Evolutionary conservation across 2,329 filamentous ascomycete genomes (phyloP).

Genomic region (Pseudogymnoascus sp.): DNA sequence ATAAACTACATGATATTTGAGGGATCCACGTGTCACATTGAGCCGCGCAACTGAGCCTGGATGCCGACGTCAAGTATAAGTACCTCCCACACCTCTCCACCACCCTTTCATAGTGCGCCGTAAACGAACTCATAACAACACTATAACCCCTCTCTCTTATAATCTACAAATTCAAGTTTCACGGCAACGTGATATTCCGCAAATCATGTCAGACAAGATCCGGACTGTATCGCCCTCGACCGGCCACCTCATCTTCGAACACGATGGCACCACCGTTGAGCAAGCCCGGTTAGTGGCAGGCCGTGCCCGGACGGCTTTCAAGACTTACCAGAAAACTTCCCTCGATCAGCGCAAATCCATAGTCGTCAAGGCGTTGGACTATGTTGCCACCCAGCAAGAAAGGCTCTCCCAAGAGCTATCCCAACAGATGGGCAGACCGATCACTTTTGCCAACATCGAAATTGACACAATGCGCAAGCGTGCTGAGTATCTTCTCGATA

Average conservation of each 20-base stretch:
- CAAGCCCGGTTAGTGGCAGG: slow-evolving; percentile 68
- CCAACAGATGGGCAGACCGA: slow-evolving; percentile 46
- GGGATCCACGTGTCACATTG: neutral
- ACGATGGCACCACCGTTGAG: slow-evolving; percentile 63
- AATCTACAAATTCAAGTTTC: neutral
- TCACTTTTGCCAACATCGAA: slow-evolving; percentile 20
- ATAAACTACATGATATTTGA: neutral
- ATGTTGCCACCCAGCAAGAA: slow-evolving; percentile 27
- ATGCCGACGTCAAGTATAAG: neutral
- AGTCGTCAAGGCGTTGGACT: slow-evolving; percentile 27
- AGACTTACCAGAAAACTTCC: slow-evolving; percentile 39
- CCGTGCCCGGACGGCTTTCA: slow-evolving; percentile 42
- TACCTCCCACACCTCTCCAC: neutral
- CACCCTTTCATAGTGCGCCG: neutral
- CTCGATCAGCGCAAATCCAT: slow-evolving; percentile 37
- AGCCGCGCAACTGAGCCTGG: neutral
- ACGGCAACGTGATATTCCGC: neutral
- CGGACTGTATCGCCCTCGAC: slow-evolving; percentile 82
- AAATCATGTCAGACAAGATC: neutral
- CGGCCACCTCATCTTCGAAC: slow-evolving; percentile 73
- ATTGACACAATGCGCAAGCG: slow-evolving; percentile 43
- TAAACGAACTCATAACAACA: neutral
- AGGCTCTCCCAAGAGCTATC: slow-evolving; percentile 39
- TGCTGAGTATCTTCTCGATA: slow-evolving; percentile 48
- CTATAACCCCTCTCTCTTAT: neutral